A percentile compares a stretch with the other conserved stretches of the same genome.
phyloP scores from a whole-genome alignment of 257 asterid genomes.

The Nicotiana otophora region DNA sequence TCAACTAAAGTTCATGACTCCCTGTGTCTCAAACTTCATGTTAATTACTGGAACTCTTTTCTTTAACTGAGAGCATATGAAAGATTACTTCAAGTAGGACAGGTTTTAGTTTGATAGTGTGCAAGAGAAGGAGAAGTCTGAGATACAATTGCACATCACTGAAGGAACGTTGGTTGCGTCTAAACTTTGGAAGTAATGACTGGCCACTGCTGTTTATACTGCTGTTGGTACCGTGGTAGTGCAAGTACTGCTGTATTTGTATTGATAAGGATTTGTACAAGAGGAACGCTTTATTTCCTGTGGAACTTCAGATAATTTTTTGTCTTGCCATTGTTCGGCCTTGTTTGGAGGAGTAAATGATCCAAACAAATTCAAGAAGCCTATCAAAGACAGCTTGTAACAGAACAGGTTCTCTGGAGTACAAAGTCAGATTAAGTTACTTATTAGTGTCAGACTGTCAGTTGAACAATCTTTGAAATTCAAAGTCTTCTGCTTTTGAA shows the following conservation, averaged over 20 bases:
- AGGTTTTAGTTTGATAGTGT: neutral
- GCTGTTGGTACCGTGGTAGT: neutral
- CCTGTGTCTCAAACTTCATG: neutral
- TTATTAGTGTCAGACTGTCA: too few species aligned
- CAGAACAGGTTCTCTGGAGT: neutral
- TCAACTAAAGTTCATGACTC: neutral
- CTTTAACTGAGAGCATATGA: neutral
- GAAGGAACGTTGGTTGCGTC: neutral
- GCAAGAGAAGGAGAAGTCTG: neutral
- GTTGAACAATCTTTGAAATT: too few species aligned
- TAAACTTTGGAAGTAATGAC: neutral
- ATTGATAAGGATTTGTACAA: neutral
- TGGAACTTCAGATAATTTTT: neutral
- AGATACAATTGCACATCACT: neutral
- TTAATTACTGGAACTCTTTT: neutral
- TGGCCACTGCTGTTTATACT: neutral
- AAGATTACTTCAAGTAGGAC: neutral
- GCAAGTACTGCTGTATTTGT: neutral
- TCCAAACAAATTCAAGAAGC: neutral
- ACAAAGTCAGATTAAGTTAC: neutral
- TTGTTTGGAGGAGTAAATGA: neutral
- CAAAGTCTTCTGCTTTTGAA: too few species aligned
- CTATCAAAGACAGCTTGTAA: neutral
- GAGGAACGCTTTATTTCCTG: neutral
- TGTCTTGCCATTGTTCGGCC: neutral